phyloP scores from a whole-genome alignment of 768 basidiomycete species.

The Infundibulicybe gibba region DNA sequence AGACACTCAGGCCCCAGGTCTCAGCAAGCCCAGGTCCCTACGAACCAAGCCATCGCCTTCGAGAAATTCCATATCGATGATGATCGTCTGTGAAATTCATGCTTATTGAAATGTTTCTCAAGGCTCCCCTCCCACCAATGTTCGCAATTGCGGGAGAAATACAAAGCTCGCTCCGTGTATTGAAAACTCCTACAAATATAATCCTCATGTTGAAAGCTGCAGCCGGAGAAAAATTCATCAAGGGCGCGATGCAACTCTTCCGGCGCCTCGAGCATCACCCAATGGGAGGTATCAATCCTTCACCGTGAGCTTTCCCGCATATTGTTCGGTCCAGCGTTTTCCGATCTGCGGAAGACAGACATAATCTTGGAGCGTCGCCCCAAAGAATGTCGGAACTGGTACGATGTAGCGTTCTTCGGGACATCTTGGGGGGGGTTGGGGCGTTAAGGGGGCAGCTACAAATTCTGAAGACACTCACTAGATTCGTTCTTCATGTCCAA shows the following conservation, averaged over 20 bases:
- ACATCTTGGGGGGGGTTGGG: background rate
- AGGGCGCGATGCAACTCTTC: conserved; percentile 11
- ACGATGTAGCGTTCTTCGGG: conserved; percentile 17
- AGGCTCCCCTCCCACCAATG: no score
- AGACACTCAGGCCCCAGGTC: no score
- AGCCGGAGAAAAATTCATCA: conserved; percentile 1
- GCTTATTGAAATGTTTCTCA: no score
- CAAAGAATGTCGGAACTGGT: conserved; percentile 32
- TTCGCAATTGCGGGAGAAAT: no score
- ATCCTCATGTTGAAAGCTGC: no score
- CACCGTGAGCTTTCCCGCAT: conserved; percentile 23
- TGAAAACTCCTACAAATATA: no score
- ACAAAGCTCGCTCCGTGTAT: no score
- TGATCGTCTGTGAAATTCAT: no score
- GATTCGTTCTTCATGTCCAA: conserved; percentile 27
- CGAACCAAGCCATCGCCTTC: no score
- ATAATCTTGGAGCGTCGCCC: conserved; percentile 25
- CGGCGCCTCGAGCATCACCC: conserved; percentile 13
- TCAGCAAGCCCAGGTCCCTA: no score
- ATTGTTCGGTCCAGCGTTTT: conserved; percentile 5
- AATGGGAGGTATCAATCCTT: conserved; percentile 15
- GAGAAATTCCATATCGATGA: no score
- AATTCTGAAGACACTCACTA: conserved; percentile 14
- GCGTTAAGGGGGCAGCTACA: background rate
- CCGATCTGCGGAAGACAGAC: conserved; percentile 17